Percentiles rank a stretch among this genome's conserved stretches.
These are phyloP conservation scores for Leccinum incarnatum DNA, from an alignment of 768 basidiomycete genomes.

Conservation along the genomic window DNA sequence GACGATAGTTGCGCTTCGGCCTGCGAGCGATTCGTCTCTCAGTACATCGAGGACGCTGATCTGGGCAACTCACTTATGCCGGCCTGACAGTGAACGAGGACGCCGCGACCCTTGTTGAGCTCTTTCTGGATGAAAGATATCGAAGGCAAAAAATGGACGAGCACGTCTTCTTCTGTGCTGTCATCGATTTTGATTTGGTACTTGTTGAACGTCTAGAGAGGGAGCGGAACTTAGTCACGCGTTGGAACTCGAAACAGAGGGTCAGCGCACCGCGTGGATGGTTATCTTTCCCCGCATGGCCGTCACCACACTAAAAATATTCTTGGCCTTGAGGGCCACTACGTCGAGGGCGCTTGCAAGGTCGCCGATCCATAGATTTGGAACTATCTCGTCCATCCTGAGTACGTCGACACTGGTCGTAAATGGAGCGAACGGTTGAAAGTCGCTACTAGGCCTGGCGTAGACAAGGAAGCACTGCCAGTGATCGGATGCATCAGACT, in stretches of 20 bases:
- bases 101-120: conserved; percentile 68
- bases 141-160: conserved; percentile 72
- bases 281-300: conserved; percentile 69
- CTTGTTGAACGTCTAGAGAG: conserved; percentile 66
- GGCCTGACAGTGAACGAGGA: conserved; percentile 89
- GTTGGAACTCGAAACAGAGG: not conserved
- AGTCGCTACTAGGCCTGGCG: not conserved
- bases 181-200: conserved; percentile 81
- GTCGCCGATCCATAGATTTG: conserved; percentile 84
- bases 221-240: not conserved
- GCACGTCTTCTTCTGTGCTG: conserved; percentile 70
- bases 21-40: conserved; percentile 35
- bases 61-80: conserved; percentile 67
- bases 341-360: conserved; percentile 66
- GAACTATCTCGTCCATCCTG: conserved; percentile 75
- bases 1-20: conserved; percentile 81
- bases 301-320: conserved; percentile 73
- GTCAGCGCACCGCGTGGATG: conserved; percentile 54
- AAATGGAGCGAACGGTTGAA: not conserved
- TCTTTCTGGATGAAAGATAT: conserved; percentile 84
- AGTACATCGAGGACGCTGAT: not conserved
- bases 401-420: not conserved
- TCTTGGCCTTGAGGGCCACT: conserved; percentile 57
- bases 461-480: not conserved
- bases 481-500: not conserved